Conservation (phyloP, 805 yeast species). For the Brettanomyces naardenensis region DNA sequence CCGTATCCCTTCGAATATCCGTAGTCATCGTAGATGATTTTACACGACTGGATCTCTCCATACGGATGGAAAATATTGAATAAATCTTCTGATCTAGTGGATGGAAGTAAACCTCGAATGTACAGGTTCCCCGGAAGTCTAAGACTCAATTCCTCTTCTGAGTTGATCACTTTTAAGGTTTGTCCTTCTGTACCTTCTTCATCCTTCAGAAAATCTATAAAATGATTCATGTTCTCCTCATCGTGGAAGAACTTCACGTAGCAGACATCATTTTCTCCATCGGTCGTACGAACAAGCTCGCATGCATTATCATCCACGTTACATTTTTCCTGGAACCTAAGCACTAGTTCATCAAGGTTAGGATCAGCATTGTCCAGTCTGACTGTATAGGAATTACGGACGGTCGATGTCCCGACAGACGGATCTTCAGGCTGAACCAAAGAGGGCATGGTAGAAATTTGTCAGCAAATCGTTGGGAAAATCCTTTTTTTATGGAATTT, state of each 20-base stretch:
- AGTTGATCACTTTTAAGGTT: slow-evolving; percentile 11
- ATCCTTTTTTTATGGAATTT: no score
- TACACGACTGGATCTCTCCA: slow-evolving; percentile 38
- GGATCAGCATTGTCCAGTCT: neutral
- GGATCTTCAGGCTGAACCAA: neutral
- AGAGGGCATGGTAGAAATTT: neutral
- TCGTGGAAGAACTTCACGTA: slow-evolving; percentile 13
- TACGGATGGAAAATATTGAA: slow-evolving; percentile 29
- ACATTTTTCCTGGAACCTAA: slow-evolving; percentile 10
- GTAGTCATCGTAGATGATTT: slow-evolving; percentile 38
- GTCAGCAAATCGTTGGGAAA: no score
- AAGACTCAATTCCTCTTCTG: slow-evolving; percentile 11
- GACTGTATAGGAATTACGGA: slow-evolving; percentile 1
- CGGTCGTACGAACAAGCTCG: slow-evolving; percentile 14
- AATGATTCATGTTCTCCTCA: slow-evolving; percentile 9
- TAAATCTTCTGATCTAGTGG: slow-evolving; percentile 31
- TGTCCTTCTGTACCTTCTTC: slow-evolving; percentile 5
- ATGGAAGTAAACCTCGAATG: slow-evolving; percentile 39
- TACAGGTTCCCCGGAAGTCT: slow-evolving; percentile 48
- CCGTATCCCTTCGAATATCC: slow-evolving; percentile 50
- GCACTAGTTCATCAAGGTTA: slow-evolving; percentile 11
- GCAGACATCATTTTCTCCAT: slow-evolving; percentile 10
- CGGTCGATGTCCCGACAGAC: neutral
- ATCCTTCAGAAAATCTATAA: slow-evolving; percentile 9
- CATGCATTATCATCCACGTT: slow-evolving; percentile 9